Conservation (phyloP, 2,329 filamentous ascomycete genomes). For the Sporothrix mexicana region DNA sequence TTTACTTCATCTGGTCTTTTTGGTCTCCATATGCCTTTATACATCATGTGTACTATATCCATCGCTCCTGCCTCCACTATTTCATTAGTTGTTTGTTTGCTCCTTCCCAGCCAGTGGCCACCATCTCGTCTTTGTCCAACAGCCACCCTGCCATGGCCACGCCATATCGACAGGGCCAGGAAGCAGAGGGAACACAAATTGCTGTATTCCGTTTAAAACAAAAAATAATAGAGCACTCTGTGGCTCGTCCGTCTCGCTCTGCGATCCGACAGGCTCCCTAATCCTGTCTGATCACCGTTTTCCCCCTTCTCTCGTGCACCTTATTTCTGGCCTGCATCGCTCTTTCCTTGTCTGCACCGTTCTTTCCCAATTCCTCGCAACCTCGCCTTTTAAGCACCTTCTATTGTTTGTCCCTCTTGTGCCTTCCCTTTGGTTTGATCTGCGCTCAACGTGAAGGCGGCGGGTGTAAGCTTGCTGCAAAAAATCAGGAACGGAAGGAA, state of each 20-base stretch:
- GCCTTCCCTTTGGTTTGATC: conserved; percentile 40
- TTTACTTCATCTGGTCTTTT: conserved; percentile 7
- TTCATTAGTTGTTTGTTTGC: conserved; percentile 20
- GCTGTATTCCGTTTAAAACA: neutral
- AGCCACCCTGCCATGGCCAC: conserved; percentile 13
- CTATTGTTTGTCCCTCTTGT: neutral
- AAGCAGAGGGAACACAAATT: neutral
- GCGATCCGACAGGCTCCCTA: conserved; percentile 9
- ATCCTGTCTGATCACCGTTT: conserved; percentile 42
- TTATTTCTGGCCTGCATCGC: conserved; percentile 16
- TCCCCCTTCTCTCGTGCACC: conserved; percentile 39
- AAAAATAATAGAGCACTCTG: neutral
- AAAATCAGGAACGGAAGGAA: neutral
- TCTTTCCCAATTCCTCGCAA: neutral
- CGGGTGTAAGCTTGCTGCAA: conserved; percentile 13
- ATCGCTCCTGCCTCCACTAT: neutral
- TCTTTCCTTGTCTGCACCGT: conserved; percentile 41
- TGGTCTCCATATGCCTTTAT: neutral
- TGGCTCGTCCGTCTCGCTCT: neutral
- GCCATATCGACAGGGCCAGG: conserved; percentile 30
- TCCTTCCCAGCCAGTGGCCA: conserved; percentile 15
- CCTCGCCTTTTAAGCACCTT: neutral
- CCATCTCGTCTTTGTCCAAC: conserved; percentile 12
- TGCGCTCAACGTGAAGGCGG: conserved; percentile 37
- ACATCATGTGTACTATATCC: neutral